phyloP scores from a whole-genome alignment of 805 yeast genomes.

The Candida odintsovae region DNA sequence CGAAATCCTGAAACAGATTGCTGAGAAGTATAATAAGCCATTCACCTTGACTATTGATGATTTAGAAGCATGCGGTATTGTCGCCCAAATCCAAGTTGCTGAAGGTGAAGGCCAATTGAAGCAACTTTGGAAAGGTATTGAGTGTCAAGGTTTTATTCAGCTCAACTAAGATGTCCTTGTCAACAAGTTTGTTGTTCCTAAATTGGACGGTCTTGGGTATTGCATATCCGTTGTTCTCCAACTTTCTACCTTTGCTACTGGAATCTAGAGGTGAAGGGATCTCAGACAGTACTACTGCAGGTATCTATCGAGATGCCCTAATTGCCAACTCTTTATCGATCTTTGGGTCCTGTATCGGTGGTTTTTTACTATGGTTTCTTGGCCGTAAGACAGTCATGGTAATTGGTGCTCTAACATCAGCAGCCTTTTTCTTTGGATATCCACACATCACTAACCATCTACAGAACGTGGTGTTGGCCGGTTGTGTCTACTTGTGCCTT shows the following conservation, averaged over 20 bases:
- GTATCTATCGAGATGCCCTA: slow-evolving; percentile 42
- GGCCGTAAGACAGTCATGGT: slow-evolving; percentile 57
- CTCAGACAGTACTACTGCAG: slow-evolving; percentile 34
- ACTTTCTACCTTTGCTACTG: slow-evolving; percentile 44
- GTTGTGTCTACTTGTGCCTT: slow-evolving; percentile 29
- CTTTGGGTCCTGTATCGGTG: slow-evolving; percentile 47
- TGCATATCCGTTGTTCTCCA: slow-evolving; percentile 46
- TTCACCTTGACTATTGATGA: slow-evolving; percentile 40
- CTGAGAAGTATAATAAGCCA: slow-evolving; percentile 37
- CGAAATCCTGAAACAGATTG: slow-evolving; percentile 36
- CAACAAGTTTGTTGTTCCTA: slow-evolving; percentile 35
- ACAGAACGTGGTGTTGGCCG: slow-evolving; percentile 42
- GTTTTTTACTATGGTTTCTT: slow-evolving; percentile 23
- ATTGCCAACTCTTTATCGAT: slow-evolving; percentile 38
- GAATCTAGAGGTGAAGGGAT: slow-evolving; percentile 39
- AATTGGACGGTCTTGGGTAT: slow-evolving; percentile 52
- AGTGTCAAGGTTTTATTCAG: slow-evolving; percentile 41
- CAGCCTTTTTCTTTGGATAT: slow-evolving; percentile 54
- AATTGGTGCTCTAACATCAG: slow-evolving; percentile 44
- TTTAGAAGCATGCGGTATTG: slow-evolving; percentile 38
- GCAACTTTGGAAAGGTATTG: slow-evolving; percentile 22
- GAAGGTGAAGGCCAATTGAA: slow-evolving; percentile 18
- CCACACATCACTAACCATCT: slow-evolving; percentile 48
- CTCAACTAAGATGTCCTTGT: slow-evolving; percentile 31
- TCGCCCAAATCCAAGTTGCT: slow-evolving; percentile 21